phyloP scores from a whole-genome alignment of 306 rosid species.

The Casuarina cunninghamiana region DNA sequence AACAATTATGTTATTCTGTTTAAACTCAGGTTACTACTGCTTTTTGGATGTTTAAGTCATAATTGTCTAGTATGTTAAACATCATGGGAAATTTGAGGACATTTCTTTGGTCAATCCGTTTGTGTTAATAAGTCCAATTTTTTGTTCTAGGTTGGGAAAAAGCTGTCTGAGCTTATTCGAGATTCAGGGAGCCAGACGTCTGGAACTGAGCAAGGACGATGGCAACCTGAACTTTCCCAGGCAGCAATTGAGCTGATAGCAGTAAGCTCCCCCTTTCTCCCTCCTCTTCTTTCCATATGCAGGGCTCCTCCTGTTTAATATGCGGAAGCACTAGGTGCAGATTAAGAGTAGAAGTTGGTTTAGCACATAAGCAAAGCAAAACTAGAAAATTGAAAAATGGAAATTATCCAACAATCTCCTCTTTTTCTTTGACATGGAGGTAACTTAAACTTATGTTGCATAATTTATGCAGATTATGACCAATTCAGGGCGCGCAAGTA shows the following conservation, averaged over 20 bases:
- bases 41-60: conserved; percentile 2
- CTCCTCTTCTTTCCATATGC: background rate
- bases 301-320: background rate
- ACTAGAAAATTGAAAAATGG: too few relatives aligned
- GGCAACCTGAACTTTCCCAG: conserved; percentile 98
- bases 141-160: conserved; percentile 84
- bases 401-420: background rate
- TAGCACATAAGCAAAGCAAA: background rate
- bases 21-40: background rate
- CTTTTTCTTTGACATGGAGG: background rate
- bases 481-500: conserved; percentile 96
- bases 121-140: conserved; percentile 10
- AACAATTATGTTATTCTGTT: background rate
- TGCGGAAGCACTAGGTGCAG: background rate
- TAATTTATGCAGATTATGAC: conserved; percentile 77
- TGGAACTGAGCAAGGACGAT: conserved; percentile 93
- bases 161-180: conserved; percentile 85
- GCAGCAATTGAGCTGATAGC: conserved; percentile 96
- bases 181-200: conserved; percentile 81
- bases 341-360: background rate
- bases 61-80: background rate
- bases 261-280: conserved; percentile 42
- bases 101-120: background rate
- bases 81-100: background rate
- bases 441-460: conserved; percentile 13